phyloP scores from a whole-genome alignment of 371 early-diverging fungal species.

The Rhizopus arrhizus region DNA sequence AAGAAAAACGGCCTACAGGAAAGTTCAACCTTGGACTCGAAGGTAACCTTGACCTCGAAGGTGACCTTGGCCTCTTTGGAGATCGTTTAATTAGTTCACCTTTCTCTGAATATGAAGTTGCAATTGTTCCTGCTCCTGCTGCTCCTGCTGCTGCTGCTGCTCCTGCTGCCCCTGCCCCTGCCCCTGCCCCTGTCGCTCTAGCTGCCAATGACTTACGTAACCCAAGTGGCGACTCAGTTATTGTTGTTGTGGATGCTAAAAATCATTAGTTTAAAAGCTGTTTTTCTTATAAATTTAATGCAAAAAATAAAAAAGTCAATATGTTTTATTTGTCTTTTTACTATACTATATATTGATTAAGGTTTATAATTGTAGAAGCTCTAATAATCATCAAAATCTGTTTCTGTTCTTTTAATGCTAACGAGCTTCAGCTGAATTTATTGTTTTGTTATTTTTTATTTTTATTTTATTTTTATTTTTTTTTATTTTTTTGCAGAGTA shows the following conservation, averaged over 20 bases:
- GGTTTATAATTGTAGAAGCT: too few species aligned
- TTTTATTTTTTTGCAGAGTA: too few species aligned
- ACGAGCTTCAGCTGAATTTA: too few species aligned
- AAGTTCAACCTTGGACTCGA: background rate
- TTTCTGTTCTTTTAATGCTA: too few species aligned
- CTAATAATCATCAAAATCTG: too few species aligned
- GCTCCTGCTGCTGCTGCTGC: background rate
- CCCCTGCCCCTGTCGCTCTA: background rate
- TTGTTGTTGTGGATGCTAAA: background rate
- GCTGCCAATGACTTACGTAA: background rate
- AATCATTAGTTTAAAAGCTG: background rate
- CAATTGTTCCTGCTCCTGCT: background rate
- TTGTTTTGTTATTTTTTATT: too few species aligned
- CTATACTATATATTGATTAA: too few species aligned
- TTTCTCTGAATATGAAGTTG: background rate
- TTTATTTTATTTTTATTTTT: too few species aligned
- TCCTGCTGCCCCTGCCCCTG: background rate
- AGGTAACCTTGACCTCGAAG: background rate
- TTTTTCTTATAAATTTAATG: background rate
- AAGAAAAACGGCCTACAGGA: background rate
- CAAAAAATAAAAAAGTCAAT: background rate
- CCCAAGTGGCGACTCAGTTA: background rate
- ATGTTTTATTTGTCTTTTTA: background rate
- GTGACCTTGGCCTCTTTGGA: background rate
- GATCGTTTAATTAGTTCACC: background rate